Evolutionary conservation across 2,329 filamentous ascomycete genomes (phyloP), one percentile per base, ranked within the genome.

Genomic region (Phaeosphaeria sp.): DNA sequence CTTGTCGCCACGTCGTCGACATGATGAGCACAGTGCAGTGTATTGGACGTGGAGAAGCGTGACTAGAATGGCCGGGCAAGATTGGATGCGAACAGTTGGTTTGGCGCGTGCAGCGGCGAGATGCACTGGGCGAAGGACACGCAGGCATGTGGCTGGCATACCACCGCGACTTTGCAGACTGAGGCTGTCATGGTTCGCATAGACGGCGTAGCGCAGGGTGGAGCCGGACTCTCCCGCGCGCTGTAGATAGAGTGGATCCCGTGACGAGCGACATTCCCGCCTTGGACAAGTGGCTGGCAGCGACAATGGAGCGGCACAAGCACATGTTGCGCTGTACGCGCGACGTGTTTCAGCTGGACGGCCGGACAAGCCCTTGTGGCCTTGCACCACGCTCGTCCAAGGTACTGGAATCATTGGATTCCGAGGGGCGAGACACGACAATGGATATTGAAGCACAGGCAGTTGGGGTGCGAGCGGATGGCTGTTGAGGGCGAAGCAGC

Each of bases 101-200:
- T 71, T 73, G 72, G 69, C 71, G 72, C 69, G 66, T 69, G 66
- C 69, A 68, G 70, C 72, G 68, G 66, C 57, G 54, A 59, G 62
- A 57, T 64, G 65, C 57, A 54, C 46, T 54, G 56, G 50, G 23
- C 46, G 30, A 55, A 51, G 52, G 60, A 21, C 58, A 60, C 56
- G 55, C 60, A 62, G 55, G 58, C 60, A 61, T 61, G 63, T 72
- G 69, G 71, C 67, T 70, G 69, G 66, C 62, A 63, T 55, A 48
- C 51, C 33, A 50, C 22, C 47, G 39, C 44, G 39, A 59, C 49
- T 54, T 48, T 23, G 30, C 21, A 54, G 54, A 48, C 64, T 63
- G 69, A 71, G 68, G 69, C 68, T 68, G 63, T 61, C 65, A 69
- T 61, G 56, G 73, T 74, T 74, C 72, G 74, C 72, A 76, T 74